A percentile compares a stretch with the other conserved stretches of the same genome.
Evolutionary conservation across 352 stramenopile species (phyloP).

Genomic region (Phytophthora ramorum): DNA sequence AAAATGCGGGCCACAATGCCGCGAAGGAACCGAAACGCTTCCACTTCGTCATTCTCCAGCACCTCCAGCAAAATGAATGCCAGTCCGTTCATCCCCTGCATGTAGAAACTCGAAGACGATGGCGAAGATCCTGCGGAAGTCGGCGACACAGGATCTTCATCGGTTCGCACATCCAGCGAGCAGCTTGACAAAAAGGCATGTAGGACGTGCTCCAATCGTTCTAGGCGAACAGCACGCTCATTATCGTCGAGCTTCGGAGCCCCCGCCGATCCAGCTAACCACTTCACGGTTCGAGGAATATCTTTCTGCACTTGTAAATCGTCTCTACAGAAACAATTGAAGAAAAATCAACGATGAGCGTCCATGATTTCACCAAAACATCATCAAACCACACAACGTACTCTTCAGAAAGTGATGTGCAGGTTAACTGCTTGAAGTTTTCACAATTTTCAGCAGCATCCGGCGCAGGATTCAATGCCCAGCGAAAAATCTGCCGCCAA

Average conservation of each 20-base stretch:
- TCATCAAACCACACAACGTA: constrained; percentile 32
- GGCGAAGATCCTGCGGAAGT: constrained; percentile 27
- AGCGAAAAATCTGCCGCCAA: constrained; percentile 74
- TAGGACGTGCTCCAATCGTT: constrained; percentile 55
- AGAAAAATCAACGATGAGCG: constrained; percentile 1
- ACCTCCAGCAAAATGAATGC: constrained; percentile 81
- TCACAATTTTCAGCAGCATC: constrained; percentile 12
- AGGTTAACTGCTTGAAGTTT: constrained; percentile 26
- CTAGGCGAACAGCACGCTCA: constrained; percentile 41
- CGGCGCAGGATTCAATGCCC: constrained; percentile 47
- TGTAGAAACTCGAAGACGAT: constrained; percentile 66
- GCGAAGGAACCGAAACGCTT: constrained; percentile 67
- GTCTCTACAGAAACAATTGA: constrained; percentile 44
- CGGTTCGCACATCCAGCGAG: constrained; percentile 51
- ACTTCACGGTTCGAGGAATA: constrained; percentile 80
- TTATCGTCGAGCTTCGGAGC: constrained; percentile 53
- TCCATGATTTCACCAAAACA: neutral
- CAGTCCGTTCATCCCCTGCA: constrained; percentile 89
- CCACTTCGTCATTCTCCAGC: constrained; percentile 57
- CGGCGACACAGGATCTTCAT: constrained; percentile 34
- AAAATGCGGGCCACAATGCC: constrained; percentile 72
- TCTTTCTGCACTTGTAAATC: constrained; percentile 81
- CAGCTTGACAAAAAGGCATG: constrained; percentile 78
- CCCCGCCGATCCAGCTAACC: constrained; percentile 65
- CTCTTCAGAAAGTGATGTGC: constrained; percentile 52